phyloP scores from a whole-genome alignment of 140 eudicot genomes.

The Senecio squalidus region DNA sequence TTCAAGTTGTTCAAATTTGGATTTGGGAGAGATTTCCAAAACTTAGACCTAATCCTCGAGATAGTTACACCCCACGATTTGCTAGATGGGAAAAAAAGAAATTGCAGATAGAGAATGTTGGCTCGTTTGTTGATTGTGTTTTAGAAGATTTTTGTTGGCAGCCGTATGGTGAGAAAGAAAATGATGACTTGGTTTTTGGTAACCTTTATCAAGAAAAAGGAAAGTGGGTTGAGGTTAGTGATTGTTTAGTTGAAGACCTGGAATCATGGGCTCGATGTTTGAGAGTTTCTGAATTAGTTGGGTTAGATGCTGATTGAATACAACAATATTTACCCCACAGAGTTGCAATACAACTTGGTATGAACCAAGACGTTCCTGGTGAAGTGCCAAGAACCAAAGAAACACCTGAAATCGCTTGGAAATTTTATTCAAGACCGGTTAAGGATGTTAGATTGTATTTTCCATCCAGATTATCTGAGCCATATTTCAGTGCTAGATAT shows the following conservation, averaged over 20 bases:
- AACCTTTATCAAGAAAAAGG: slow-evolving; percentile 19
- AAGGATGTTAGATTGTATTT: slow-evolving; percentile 28
- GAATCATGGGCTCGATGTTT: slow-evolving; percentile 30
- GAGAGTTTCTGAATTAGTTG: slow-evolving; percentile 42
- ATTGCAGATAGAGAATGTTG: slow-evolving; percentile 3
- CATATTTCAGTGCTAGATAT: slow-evolving; percentile 35
- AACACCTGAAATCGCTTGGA: slow-evolving; percentile 33
- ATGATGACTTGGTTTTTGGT: background rate
- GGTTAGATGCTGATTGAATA: slow-evolving; percentile 20
- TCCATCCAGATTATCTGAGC: slow-evolving; percentile 27
- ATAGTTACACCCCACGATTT: slow-evolving; percentile 22
- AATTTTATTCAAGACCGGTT: slow-evolving; percentile 32
- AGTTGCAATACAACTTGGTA: slow-evolving; percentile 55
- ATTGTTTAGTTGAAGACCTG: slow-evolving; percentile 27
- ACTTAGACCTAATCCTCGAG: slow-evolving; percentile 11
- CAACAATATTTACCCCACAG: slow-evolving; percentile 51
- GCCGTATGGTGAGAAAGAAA: slow-evolving; percentile 24
- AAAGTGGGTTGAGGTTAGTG: slow-evolving; percentile 17
- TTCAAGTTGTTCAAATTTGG: slow-evolving; percentile 48
- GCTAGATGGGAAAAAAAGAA: slow-evolving; percentile 26
- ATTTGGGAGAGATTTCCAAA: slow-evolving; percentile 41
- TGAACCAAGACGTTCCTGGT: slow-evolving; percentile 53
- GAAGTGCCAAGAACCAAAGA: slow-evolving; percentile 9
- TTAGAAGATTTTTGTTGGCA: slow-evolving; percentile 37
- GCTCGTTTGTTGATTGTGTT: slow-evolving; percentile 17